Evolutionary conservation across 169 alveolate species (phyloP).

Genomic region (Cryptosporidium andersoni): DNA sequence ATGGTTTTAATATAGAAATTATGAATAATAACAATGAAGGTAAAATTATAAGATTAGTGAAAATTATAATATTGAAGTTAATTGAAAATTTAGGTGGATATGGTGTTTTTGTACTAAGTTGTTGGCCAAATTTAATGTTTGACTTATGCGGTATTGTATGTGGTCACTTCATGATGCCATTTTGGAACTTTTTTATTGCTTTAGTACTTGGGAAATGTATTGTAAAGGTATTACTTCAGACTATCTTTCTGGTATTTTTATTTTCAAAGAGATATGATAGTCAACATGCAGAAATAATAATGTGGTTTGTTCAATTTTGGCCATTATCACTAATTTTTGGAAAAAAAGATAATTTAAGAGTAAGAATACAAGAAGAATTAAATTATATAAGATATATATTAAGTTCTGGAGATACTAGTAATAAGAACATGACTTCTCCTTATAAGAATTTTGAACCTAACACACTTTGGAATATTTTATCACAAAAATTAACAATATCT

Average conservation of each 20-base stretch:
- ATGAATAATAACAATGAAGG: slow-evolving; percentile 71
- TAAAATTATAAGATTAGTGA: slow-evolving; percentile 76
- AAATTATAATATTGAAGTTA: slow-evolving; percentile 79
- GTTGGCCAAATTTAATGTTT: slow-evolving; percentile 88
- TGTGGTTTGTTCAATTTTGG: slow-evolving; percentile 52
- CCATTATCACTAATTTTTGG: slow-evolving; percentile 25
- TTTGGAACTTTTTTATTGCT: slow-evolving; percentile 89
- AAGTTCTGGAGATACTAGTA: background rate
- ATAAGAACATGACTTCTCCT: background rate
- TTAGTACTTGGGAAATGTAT: slow-evolving; percentile 90
- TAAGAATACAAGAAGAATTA: slow-evolving; percentile 19
- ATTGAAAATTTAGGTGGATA: slow-evolving; percentile 86
- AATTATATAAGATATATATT: slow-evolving; percentile 21
- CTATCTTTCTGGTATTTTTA: slow-evolving; percentile 81
- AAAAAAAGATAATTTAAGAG: background rate
- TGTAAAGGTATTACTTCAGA: slow-evolving; percentile 84
- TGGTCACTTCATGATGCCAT: slow-evolving; percentile 91
- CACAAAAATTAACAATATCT: slow-evolving; percentile 14
- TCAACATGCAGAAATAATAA: slow-evolving; percentile 54
- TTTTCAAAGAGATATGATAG: slow-evolving; percentile 75
- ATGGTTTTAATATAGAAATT: slow-evolving; percentile 46
- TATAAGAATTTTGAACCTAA: background rate
- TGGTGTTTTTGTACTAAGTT: slow-evolving; percentile 85
- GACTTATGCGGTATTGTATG: slow-evolving; percentile 91
- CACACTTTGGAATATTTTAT: background rate